Percentiles rank a stretch among this genome's conserved stretches.
Evolutionary conservation across 1,139 yeast genomes (phyloP).

Genomic region (Nematodospora anomalae): DNA sequence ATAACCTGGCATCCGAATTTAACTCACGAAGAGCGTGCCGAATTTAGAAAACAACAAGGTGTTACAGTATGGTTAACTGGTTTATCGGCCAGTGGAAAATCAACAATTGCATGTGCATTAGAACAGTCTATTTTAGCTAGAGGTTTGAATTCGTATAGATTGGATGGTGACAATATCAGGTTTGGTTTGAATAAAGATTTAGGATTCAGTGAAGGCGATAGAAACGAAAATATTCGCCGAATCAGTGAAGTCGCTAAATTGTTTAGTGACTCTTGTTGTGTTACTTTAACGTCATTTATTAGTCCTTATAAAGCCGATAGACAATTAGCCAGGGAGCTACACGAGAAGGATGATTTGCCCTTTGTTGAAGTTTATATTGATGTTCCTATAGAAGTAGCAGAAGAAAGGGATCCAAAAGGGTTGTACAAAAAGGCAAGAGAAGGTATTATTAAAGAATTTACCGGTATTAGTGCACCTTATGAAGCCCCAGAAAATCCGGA

Average conservation of each 20-base stretch:
- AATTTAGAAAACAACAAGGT: slow-evolving; percentile 76
- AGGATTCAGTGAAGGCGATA: slow-evolving; percentile 87
- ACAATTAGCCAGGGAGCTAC: slow-evolving; percentile 80
- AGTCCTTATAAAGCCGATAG: slow-evolving; percentile 88
- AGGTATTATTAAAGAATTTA: slow-evolving; percentile 90
- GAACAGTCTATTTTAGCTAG: slow-evolving; percentile 76
- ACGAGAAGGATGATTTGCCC: slow-evolving; percentile 70
- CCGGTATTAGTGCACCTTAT: slow-evolving; percentile 94
- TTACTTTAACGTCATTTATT: slow-evolving; percentile 87
- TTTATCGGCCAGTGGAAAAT: slow-evolving; percentile 90
- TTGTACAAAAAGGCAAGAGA: slow-evolving; percentile 94
- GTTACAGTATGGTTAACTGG: slow-evolving; percentile 96
- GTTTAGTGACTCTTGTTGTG: slow-evolving; percentile 84
- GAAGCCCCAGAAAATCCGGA: slow-evolving; percentile 89
- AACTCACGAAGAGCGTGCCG: slow-evolving; percentile 75
- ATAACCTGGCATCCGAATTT: slow-evolving; percentile 95
- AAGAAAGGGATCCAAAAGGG: slow-evolving; percentile 96
- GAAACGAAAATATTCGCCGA: slow-evolving; percentile 92
- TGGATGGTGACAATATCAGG: slow-evolving; percentile 93
- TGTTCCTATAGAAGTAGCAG: slow-evolving; percentile 91
- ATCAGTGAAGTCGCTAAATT: slow-evolving; percentile 89
- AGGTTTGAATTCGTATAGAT: slow-evolving; percentile 73
- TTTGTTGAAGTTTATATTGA: slow-evolving; percentile 90
- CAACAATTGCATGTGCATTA: slow-evolving; percentile 92
- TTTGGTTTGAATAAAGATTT: slow-evolving; percentile 93